These are phyloP conservation scores for Geosmithia putterillii DNA, from an alignment of 2,329 filamentous ascomycete species.

Conservation along the genomic window DNA sequence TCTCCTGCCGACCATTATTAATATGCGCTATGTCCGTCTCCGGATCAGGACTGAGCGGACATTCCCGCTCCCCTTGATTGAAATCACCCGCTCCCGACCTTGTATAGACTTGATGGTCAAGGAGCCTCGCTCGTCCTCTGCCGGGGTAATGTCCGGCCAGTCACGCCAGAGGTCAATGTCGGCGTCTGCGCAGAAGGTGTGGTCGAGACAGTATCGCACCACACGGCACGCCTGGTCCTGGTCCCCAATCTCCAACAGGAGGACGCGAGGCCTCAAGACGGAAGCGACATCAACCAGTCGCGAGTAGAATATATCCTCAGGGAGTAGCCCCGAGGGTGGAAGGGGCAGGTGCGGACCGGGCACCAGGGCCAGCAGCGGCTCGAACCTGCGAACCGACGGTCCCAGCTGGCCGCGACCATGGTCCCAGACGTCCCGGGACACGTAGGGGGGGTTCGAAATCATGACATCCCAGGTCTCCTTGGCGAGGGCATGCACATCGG, in stretches of 20 bases:
- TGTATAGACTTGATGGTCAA: slow-evolving; percentile 10
- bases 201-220: slow-evolving; percentile 27
- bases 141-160: slow-evolving; percentile 33
- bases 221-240: slow-evolving; percentile 55
- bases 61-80: slow-evolving; percentile 33
- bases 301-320: slow-evolving; percentile 53
- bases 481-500: slow-evolving; percentile 16
- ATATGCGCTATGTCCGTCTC: background rate
- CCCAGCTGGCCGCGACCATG: slow-evolving; percentile 28
- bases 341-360: slow-evolving; percentile 19
- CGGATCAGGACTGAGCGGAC: slow-evolving; percentile 30
- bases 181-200: slow-evolving; percentile 14
- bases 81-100: slow-evolving; percentile 3
- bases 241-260: slow-evolving; percentile 64
- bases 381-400: slow-evolving; percentile 71
- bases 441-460: slow-evolving; percentile 84
- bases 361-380: slow-evolving; percentile 72
- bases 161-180: slow-evolving; percentile 62
- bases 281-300: slow-evolving; percentile 45
- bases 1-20: background rate
- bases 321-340: slow-evolving; percentile 15
- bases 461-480: slow-evolving; percentile 46
- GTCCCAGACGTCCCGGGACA: slow-evolving; percentile 44
- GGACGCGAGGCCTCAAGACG: slow-evolving; percentile 34
- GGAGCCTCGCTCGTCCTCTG: slow-evolving; percentile 9